phyloP scores from a whole-genome alignment of 2,329 filamentous ascomycete genomes.

The Xylaria hypoxylon region DNA sequence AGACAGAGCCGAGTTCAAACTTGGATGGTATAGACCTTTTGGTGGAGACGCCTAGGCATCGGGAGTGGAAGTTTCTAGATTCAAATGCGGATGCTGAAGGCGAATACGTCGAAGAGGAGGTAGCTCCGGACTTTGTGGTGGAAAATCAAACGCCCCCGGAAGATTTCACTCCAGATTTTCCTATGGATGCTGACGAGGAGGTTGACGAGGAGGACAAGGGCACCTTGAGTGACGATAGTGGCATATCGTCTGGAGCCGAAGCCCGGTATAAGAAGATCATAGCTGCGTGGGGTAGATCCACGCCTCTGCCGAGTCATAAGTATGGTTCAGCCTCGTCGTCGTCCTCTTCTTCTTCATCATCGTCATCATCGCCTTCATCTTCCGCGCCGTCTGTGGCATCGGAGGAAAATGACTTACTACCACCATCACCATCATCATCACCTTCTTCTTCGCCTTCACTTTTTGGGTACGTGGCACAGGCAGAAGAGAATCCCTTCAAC shows the following conservation, averaged over 20 bases:
- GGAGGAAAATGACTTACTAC: too few species aligned
- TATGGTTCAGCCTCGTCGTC: too few species aligned
- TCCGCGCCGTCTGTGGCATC: not conserved
- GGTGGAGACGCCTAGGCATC: too few species aligned
- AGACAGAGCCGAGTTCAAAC: too few species aligned
- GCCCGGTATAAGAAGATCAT: conserved; percentile 7
- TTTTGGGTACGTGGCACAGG: too few species aligned
- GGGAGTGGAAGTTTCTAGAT: not conserved
- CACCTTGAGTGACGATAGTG: not conserved
- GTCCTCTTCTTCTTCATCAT: not conserved
- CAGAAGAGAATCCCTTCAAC: not conserved
- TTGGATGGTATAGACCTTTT: too few species aligned
- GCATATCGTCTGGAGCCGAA: not conserved
- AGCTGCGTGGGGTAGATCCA: too few species aligned
- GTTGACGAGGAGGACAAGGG: not conserved
- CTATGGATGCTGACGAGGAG: too few species aligned
- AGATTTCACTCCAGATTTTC: too few species aligned
- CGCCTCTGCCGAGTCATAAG: too few species aligned
- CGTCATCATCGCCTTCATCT: not conserved
- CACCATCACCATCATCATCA: conserved; percentile 3
- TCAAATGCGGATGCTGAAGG: not conserved
- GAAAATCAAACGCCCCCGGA: too few species aligned
- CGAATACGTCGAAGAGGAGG: not conserved
- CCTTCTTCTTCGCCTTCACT: conserved; percentile 5
- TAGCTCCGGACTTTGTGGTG: too few species aligned